Base-by-base conservation (phyloP, 139 green algal species). In the Coelastrella sp. region DNA sequence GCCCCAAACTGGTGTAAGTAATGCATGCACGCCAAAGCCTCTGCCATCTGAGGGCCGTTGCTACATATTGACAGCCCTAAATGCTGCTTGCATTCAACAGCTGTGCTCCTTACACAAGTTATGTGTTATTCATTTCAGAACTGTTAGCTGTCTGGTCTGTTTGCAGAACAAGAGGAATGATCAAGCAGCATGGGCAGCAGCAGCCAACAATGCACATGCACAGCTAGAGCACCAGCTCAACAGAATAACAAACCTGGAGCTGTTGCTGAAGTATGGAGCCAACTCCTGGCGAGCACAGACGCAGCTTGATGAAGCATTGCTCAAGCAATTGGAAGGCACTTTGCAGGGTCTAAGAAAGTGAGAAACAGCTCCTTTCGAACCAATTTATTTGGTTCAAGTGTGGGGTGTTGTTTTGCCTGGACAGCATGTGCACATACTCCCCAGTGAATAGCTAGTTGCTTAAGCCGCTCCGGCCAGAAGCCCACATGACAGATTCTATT, bases 191-290 rank as follows among this genome's bases (percentile, higher is more conserved):
- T 98, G 96, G 96, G 71, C 71, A 5, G 73, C 75, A 3, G 92
- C 96, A 0, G 68, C 96, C 77, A 94, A 97, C 85, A 98, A 98
- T 89, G 95, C 95, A 4, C 83, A 95, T 73, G 80, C 88, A 13
- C 96, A 98, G 94, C 90, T 98, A 83, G 96, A 98, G 89, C 96
- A 98, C 87, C 96, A 98, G 92, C 87, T 94, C 65, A 80, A 91
- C 77, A 91, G 94, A 78, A 95, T 98, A 81, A 68, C 96, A 4
- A 98, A 98, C 91, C 84, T 98, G 84, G 95, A 98, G 92, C 92
- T 98, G 83, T 88, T 98, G 92, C 91, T 96, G 3, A 96, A 96
- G 90, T 95, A 94, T 83, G 96, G 96, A 3, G 92, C 96, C 32
- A 95, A 95, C 60, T 85, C 92, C 5, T 94, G 96, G 93, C 89